phyloP scores from a whole-genome alignment of 345 rosid genomes.

The Hibiscus tridactylites region DNA sequence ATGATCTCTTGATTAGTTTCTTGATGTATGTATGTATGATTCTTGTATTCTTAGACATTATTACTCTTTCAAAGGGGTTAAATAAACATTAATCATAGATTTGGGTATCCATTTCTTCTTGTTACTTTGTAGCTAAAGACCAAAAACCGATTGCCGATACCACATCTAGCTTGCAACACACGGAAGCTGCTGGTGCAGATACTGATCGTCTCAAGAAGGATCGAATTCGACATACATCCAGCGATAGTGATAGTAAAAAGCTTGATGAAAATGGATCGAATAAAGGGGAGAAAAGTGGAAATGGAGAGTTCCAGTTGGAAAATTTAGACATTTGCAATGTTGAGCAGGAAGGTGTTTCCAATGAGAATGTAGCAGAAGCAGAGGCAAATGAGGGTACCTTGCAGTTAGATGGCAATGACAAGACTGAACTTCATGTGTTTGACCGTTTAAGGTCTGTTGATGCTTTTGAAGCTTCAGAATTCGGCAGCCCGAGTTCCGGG shows the following conservation, averaged over 20 bases:
- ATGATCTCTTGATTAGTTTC: neutral
- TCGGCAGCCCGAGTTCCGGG: conserved; percentile 36
- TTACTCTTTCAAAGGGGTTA: neutral
- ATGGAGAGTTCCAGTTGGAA: conserved; percentile 9
- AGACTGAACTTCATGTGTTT: conserved; percentile 4
- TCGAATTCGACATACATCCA: neutral
- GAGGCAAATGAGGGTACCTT: conserved; percentile 17
- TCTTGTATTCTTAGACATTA: neutral
- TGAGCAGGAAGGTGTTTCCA: too few relatives aligned
- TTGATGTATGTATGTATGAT: neutral
- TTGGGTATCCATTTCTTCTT: neutral
- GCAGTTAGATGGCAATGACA: conserved; percentile 4
- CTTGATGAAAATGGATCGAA: conserved; percentile 17
- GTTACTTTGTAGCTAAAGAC: conserved; percentile 43
- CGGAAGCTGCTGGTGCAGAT: conserved; percentile 19
- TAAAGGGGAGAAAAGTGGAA: conserved; percentile 18
- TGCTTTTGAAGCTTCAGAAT: conserved; percentile 28
- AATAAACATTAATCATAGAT: too few relatives aligned
- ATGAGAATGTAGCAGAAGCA: conserved; percentile 4
- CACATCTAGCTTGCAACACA: conserved; percentile 23
- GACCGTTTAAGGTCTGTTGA: conserved; percentile 18
- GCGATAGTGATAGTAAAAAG: neutral
- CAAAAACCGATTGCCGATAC: conserved; percentile 23
- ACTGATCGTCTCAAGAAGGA: neutral
- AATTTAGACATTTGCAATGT: neutral